A percentile compares a stretch with the other conserved stretches of the same genome.
Evolutionary conservation across 257 asterid species (phyloP).

Genomic region (Buddleja alternifolia): DNA sequence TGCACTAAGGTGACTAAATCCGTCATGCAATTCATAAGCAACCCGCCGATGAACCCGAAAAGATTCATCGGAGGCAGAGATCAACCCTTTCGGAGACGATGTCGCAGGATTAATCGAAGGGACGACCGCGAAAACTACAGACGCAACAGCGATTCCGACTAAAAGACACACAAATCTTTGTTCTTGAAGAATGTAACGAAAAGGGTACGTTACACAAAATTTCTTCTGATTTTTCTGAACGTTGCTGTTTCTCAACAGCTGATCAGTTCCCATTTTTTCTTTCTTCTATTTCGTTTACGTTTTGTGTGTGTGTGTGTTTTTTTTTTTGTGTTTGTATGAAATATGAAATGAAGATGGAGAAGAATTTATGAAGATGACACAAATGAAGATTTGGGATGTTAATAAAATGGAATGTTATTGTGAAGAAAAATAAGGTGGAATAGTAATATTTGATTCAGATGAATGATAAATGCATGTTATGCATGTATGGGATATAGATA

Average conservation of each 20-base stretch:
- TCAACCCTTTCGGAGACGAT: constrained; percentile 10
- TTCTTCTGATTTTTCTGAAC: constrained; percentile 18
- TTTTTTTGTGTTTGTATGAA: not conserved
- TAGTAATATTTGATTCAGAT: constrained; percentile 7
- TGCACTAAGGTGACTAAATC: constrained; percentile 37
- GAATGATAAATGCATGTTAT: constrained; percentile 37
- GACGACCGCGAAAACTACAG: constrained; percentile 29
- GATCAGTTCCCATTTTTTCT: constrained; percentile 42
- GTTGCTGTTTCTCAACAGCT: constrained; percentile 27
- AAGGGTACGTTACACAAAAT: constrained; percentile 30
- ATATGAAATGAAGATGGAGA: not conserved
- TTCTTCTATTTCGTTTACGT: not conserved
- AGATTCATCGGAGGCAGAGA: constrained; percentile 30
- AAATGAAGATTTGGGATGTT: constrained; percentile 35
- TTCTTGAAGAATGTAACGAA: constrained; percentile 52
- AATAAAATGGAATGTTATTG: not conserved
- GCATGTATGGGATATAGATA: constrained; percentile 29
- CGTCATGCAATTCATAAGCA: constrained; percentile 31
- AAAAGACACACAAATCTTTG: constrained; percentile 60
- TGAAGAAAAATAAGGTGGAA: constrained; percentile 11
- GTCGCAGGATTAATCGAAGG: constrained; percentile 24
- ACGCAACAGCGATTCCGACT: constrained; percentile 54
- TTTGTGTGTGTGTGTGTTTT: not conserved
- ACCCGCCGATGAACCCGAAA: constrained; percentile 24
- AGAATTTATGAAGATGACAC: not conserved